A percentile compares a stretch with the other conserved stretches of the same genome.
These are phyloP conservation scores for Fraxinus anomala DNA, from an alignment of 257 asterid genomes.

Conservation along the genomic window DNA sequence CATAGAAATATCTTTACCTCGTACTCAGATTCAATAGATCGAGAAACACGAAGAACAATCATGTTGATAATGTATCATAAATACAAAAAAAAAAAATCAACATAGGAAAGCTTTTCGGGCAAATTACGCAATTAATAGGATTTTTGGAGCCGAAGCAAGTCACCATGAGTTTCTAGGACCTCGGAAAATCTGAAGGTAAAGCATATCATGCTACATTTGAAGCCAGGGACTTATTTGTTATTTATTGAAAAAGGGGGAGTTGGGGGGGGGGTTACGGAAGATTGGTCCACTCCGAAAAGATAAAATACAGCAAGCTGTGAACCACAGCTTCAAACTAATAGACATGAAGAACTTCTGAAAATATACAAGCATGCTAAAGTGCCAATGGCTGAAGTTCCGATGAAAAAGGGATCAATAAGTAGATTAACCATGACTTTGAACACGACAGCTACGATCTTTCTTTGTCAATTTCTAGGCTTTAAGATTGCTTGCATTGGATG, in stretches of 20 bases:
- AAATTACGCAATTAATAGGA: background rate
- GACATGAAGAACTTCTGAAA: background rate
- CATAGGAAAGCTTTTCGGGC: too few species aligned
- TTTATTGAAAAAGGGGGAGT: too few species aligned
- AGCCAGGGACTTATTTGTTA: background rate
- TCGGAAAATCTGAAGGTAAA: too few species aligned
- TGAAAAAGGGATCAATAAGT: background rate
- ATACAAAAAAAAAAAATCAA: too few species aligned
- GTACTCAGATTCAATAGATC: too few species aligned
- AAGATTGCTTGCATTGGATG: slow-evolving; percentile 55
- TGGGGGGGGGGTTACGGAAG: too few species aligned
- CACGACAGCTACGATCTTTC: background rate
- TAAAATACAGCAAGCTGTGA: background rate
- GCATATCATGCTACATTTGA: background rate
- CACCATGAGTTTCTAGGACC: too few species aligned
- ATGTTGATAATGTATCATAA: too few species aligned
- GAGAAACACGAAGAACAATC: too few species aligned
- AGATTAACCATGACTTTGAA: background rate
- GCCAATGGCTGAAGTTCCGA: background rate
- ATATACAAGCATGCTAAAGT: background rate
- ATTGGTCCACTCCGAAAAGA: too few species aligned
- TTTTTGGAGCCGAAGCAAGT: background rate
- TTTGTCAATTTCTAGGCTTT: slow-evolving; percentile 48
- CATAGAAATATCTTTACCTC: too few species aligned
- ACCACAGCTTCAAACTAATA: background rate